Conservation (phyloP, 768 basidiomycete species). For the Calocera viscosa region DNA sequence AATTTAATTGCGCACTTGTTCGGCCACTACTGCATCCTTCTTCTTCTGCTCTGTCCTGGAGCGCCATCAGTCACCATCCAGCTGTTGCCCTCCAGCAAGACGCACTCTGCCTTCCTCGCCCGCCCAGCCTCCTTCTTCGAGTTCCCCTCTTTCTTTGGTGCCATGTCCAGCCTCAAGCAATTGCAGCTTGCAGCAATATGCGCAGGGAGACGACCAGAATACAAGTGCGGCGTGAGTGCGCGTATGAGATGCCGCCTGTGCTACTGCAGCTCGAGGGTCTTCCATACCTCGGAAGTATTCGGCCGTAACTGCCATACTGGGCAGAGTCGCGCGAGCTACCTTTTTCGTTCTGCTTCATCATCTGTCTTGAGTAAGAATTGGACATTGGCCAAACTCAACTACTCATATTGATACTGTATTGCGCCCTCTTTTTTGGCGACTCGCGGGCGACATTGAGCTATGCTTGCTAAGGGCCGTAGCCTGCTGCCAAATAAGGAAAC, state of each 20-base stretch:
- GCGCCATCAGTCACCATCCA: constrained; percentile 8
- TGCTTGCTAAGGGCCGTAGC: too few species aligned
- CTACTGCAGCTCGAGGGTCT: background rate
- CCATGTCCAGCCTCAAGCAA: constrained; percentile 36
- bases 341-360: too few species aligned
- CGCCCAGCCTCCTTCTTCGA: constrained; percentile 84
- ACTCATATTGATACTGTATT: too few species aligned
- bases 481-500: background rate
- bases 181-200: background rate
- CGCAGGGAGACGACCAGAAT: background rate
- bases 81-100: background rate
- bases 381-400: too few species aligned
- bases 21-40: constrained; percentile 44
- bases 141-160: constrained; percentile 71
- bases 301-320: background rate
- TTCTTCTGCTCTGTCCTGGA: constrained; percentile 62
- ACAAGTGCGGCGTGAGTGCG: background rate
- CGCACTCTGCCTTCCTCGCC: constrained; percentile 70
- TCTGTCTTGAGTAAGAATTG: too few species aligned
- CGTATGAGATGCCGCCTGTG: background rate
- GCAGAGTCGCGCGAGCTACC: too few species aligned
- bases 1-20: constrained; percentile 36
- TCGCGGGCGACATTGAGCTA: too few species aligned
- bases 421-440: too few species aligned
- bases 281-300: constrained; percentile 2